Percentiles rank a stretch among this genome's conserved stretches.
Conservation (phyloP, 352 stramenopile species). For the Phytophthora litchii region DNA sequence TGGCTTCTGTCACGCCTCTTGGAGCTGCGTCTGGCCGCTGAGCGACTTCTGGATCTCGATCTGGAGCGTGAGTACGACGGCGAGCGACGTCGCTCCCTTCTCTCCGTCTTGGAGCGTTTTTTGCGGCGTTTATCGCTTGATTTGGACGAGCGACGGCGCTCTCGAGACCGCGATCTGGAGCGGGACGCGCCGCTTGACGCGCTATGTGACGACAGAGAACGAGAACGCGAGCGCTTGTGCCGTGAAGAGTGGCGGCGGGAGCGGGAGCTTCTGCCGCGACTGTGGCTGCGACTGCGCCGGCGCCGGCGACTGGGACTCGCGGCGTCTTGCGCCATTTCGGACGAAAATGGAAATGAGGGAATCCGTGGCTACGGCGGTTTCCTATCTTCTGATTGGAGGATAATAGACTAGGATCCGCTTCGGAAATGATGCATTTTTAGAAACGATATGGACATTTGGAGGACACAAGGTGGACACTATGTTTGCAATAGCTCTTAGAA, state of each 20-base stretch:
- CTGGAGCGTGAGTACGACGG: conserved; percentile 29
- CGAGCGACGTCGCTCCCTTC: conserved; percentile 20
- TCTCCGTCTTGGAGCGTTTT: conserved; percentile 38
- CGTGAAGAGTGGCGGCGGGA: conserved; percentile 34
- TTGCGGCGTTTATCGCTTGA: conserved; percentile 31
- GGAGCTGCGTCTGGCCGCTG: conserved; percentile 18
- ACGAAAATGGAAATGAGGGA: conserved; percentile 32
- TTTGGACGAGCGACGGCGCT: conserved; percentile 33
- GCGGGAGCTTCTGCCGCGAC: conserved; percentile 14
- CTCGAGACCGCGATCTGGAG: conserved; percentile 48
- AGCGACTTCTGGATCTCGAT: conserved; percentile 42
- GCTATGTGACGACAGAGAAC: conserved; percentile 34
- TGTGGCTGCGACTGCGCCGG: conserved; percentile 40
- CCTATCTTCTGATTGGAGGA: conserved; percentile 24
- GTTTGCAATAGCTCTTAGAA: conserved; percentile 31
- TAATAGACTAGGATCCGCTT: conserved; percentile 1
- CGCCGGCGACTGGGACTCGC: conserved; percentile 40
- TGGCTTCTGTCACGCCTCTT: conserved; percentile 30
- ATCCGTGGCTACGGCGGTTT: conserved; percentile 30
- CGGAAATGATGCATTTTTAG: conserved; percentile 1
- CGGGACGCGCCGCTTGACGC: conserved; percentile 33
- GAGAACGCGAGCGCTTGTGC: conserved; percentile 33
- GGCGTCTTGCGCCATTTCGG: conserved; percentile 30
- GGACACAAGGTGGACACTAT: conserved; percentile 29
- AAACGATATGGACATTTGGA: conserved; percentile 15